Conservation (phyloP, 2,329 filamentous ascomycete species). For the Penicillium digitatum region DNA sequence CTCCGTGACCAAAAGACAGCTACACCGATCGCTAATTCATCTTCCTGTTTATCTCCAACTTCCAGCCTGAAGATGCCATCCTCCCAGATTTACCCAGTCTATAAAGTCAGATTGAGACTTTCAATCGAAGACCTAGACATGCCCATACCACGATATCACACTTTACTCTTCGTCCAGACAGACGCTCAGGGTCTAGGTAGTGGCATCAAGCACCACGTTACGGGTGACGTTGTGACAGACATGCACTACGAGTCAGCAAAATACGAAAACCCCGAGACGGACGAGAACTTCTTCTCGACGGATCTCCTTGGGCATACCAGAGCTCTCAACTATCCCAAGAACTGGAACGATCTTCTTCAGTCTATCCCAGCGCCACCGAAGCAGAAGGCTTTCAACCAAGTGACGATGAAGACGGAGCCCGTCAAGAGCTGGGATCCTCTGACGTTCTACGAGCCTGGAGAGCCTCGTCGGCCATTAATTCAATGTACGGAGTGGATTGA, state of each 20-base stretch:
- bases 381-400: background rate
- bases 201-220: constrained; percentile 6
- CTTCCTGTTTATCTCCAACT: background rate
- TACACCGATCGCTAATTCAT: background rate
- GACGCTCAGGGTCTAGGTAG: background rate
- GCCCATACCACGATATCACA: background rate
- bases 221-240: constrained; percentile 1
- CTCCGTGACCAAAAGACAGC: background rate
- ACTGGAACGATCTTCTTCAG: background rate
- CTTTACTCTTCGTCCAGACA: constrained; percentile 1
- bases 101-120: background rate
- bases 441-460: background rate
- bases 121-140: constrained; percentile 3
- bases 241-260: background rate
- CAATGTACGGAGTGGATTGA: constrained; percentile 5
- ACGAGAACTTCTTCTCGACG: constrained; percentile 1
- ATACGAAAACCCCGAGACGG: background rate
- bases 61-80: background rate
- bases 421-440: background rate
- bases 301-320: background rate
- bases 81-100: background rate
- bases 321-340: background rate
- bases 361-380: background rate
- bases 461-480: background rate
- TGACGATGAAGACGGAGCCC: constrained; percentile 1